Base-by-base conservation (phyloP, 2,329 filamentous ascomycete species). In the Fusarium cicatricum region DNA sequence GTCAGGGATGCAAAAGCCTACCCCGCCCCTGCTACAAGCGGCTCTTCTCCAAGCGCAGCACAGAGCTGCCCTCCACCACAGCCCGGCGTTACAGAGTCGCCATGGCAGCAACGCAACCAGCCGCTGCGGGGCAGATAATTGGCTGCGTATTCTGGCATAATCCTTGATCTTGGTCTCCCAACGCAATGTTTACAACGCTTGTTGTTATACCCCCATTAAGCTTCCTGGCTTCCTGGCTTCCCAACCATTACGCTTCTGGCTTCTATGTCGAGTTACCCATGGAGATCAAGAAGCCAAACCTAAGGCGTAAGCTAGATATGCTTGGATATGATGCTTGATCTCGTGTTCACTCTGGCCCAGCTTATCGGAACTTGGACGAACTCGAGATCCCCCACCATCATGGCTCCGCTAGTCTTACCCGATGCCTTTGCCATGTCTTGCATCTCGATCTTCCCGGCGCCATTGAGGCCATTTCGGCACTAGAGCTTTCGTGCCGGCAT, bases 101-200 rank as follows among this genome's bases (percentile, higher is more conserved):
- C 69, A 70, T 70, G 67, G 69, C 69, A 70, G 68, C 69, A 64
- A 54, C 56, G 66, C 58, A 66, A 37, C 58, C 56, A 68, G 51
- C 60, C 59, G 60, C 47, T 47, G 52, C 26, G 34, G 28, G 55
- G 50, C 60, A 62, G 49, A 34, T 37, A 50, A 70, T 67, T 67
- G 66, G 64, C 48, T 65, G 52, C 31, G 26, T 42, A 46, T 41
- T 50, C 61, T 64, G 55, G 67, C 66, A 68, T 69, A 32, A 69
- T 69, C 67, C 67, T 58, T 62, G 66, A 37, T 52, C 32, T 46
- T 19, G 43, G 42, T 48, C 44, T 57, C 40, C 40, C 37, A n/a
- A 58, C 47, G 40, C 50, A 43, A 51, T 66, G 62, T 69, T 65
- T 67, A 66, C 58, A 42, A 38, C 17, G 40, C 45, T 64, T 64